These are phyloP conservation scores for Medicago arabica DNA, from an alignment of 306 rosid species.

Conservation along the genomic window DNA sequence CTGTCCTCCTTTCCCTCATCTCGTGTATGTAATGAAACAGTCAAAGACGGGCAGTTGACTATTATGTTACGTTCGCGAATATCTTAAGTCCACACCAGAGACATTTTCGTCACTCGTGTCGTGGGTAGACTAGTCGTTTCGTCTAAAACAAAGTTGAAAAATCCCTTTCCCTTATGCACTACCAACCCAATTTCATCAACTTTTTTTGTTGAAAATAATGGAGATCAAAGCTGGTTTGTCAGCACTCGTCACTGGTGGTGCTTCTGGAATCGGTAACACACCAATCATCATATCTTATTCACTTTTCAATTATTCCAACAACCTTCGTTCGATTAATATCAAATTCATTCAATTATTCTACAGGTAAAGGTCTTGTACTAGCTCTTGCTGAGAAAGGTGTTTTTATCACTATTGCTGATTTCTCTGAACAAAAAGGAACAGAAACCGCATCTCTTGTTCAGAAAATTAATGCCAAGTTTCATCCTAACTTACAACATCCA, in stretches of 20 bases:
- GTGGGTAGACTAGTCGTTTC: neutral
- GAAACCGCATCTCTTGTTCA: constrained; percentile 61
- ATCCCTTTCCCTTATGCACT: no score
- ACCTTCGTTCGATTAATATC: no score
- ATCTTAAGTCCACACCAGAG: no score
- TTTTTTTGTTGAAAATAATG: constrained; percentile 33
- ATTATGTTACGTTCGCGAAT: no score
- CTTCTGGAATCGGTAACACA: constrained; percentile 84
- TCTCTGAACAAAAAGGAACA: constrained; percentile 76
- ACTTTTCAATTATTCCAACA: neutral
- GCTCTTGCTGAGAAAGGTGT: constrained; percentile 91
- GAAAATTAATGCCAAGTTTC: constrained; percentile 67
- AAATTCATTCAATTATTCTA: neutral
- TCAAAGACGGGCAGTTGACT: neutral
- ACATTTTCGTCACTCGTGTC: neutral
- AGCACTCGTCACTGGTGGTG: constrained; percentile 92
- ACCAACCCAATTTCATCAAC: no score
- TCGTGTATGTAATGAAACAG: neutral
- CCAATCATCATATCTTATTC: neutral
- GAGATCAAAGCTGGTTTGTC: constrained; percentile 87
- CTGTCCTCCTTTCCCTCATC: neutral
- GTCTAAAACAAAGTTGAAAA: neutral
- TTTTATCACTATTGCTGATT: constrained; percentile 87
- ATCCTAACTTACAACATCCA: constrained; percentile 62
- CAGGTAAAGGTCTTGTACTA: constrained; percentile 77